These are phyloP conservation scores for Crepidotus variabilis DNA, from an alignment of 768 basidiomycete genomes.

Conservation along the genomic window DNA sequence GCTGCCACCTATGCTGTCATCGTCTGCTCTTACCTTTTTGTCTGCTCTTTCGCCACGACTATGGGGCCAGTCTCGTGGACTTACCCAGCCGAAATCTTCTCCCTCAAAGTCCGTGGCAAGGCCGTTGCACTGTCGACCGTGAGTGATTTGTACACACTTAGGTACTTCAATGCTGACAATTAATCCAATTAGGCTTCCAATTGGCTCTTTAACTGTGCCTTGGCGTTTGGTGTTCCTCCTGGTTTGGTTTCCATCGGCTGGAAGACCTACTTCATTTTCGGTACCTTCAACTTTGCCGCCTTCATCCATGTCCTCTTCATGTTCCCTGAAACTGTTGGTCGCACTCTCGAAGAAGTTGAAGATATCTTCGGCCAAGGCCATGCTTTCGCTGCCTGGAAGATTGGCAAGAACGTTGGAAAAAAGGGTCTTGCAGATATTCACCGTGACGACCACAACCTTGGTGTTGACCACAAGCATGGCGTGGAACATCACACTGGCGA, in stretches of 20 bases:
- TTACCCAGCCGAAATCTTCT: slow-evolving; percentile 70
- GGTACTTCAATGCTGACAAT: neutral
- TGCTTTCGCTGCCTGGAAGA: slow-evolving; percentile 67
- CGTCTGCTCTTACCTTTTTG: slow-evolving; percentile 74
- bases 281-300: slow-evolving; percentile 70
- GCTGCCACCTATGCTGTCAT: slow-evolving; percentile 67
- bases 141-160: slow-evolving; percentile 1
- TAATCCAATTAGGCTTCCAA: slow-evolving; percentile 29
- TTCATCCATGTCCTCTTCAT: slow-evolving; percentile 73
- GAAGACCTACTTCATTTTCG: slow-evolving; percentile 78
- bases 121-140: slow-evolving; percentile 50
- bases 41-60: slow-evolving; percentile 69
- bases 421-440: slow-evolving; percentile 57
- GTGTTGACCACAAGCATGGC: slow-evolving; percentile 3
- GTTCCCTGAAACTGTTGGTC: slow-evolving; percentile 75
- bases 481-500: neutral
- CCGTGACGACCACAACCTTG: no score
- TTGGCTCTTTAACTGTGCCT: slow-evolving; percentile 71
- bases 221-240: slow-evolving; percentile 75
- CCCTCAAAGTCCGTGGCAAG: slow-evolving; percentile 61
- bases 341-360: slow-evolving; percentile 76
- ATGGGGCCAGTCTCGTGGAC: slow-evolving; percentile 79
- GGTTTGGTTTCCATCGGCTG: slow-evolving; percentile 63
- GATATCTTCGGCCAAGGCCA: slow-evolving; percentile 72
- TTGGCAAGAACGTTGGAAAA: slow-evolving; percentile 58